Evolutionary conservation across 306 rosid genomes (phyloP).

Genomic region (Calophaca sinica): DNA sequence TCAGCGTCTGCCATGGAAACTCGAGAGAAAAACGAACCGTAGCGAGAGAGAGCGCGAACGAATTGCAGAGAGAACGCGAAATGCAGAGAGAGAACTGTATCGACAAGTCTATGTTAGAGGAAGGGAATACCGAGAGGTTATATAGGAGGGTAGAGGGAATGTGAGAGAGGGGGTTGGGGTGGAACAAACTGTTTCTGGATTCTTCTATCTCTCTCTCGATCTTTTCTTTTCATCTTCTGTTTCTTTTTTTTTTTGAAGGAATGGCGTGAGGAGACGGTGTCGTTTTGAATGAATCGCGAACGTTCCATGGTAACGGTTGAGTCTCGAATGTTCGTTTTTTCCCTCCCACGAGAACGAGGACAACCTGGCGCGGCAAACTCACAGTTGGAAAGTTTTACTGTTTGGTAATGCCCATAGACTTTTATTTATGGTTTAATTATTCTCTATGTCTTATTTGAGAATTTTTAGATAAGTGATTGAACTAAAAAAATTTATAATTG

Average conservation of each 20-base stretch:
- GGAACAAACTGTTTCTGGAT: constrained; percentile 5
- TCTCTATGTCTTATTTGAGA: too few relatives aligned
- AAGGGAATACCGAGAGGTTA: background rate
- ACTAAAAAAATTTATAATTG: too few relatives aligned
- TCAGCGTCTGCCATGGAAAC: constrained; percentile 62
- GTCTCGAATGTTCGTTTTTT: constrained; percentile 35
- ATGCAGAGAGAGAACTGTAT: background rate
- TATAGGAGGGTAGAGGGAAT: background rate
- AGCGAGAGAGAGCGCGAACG: constrained; percentile 1
- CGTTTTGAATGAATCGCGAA: constrained; percentile 21
- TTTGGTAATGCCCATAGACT: too few relatives aligned
- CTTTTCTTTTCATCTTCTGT: background rate
- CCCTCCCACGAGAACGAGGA: background rate
- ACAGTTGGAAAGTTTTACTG: too few relatives aligned
- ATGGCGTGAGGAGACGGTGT: background rate
- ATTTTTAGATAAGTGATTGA: too few relatives aligned
- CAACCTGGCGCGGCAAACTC: background rate
- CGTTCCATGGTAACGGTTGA: background rate
- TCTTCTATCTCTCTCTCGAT: constrained; percentile 1
- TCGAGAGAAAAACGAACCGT: background rate
- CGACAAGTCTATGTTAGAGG: background rate
- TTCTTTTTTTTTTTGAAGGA: background rate
- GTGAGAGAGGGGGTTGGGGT: background rate
- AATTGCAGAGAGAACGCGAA: background rate
- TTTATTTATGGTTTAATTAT: too few relatives aligned